Conservation (phyloP, 495 filamentous ascomycete genomes). For the Penicillium canescens region DNA sequence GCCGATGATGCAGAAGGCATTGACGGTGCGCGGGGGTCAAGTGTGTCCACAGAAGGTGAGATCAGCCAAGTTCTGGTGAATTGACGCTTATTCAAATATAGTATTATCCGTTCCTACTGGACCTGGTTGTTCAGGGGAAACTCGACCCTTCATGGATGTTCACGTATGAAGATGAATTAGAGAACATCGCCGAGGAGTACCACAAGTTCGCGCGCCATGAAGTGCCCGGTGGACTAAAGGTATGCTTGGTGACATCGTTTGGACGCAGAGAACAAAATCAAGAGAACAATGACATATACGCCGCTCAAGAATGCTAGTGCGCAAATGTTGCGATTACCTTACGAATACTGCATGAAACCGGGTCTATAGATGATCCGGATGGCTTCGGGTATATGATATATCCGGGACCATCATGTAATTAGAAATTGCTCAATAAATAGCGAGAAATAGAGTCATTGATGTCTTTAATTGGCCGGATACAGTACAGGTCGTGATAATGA, state of each 20-base stretch:
- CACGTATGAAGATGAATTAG: slow-evolving; percentile 28
- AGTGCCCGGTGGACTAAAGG: slow-evolving; percentile 24
- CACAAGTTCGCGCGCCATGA: slow-evolving; percentile 20
- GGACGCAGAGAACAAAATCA: slow-evolving; percentile 17
- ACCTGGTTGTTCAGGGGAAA: slow-evolving; percentile 23
- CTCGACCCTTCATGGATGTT: slow-evolving; percentile 34
- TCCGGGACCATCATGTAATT: too few relatives aligned
- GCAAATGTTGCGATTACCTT: too few relatives aligned
- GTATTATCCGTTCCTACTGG: slow-evolving; percentile 31
- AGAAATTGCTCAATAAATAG: too few relatives aligned
- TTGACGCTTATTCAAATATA: slow-evolving; percentile 2
- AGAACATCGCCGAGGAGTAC: slow-evolving; percentile 28
- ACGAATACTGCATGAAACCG: too few relatives aligned
- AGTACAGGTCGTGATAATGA: too few relatives aligned
- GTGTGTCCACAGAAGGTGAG: slow-evolving; percentile 24
- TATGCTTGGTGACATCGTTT: slow-evolving; percentile 25
- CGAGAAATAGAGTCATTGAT: too few relatives aligned
- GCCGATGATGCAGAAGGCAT: slow-evolving; percentile 26
- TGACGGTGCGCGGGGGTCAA: slow-evolving; percentile 30
- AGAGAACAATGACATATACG: not conserved
- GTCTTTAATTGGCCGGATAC: too few relatives aligned
- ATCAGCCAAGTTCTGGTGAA: not conserved
- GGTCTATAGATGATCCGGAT: too few relatives aligned
- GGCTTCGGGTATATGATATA: too few relatives aligned
- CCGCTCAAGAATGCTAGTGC: not conserved